Conservation (phyloP, 495 filamentous ascomycete species). For the Bathelium albidoporum region DNA sequence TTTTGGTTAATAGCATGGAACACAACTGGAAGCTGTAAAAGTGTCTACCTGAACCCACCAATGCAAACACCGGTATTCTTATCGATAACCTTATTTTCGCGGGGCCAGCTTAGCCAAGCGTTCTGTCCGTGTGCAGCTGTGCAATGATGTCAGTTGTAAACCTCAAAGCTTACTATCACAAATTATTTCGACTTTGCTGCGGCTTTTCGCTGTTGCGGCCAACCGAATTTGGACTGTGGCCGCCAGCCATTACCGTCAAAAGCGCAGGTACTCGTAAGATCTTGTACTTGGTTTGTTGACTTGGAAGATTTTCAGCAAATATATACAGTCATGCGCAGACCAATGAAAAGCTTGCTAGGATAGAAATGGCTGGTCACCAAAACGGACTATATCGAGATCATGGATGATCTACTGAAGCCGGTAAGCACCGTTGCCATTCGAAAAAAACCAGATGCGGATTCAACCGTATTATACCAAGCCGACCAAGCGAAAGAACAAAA, state of each 20-base stretch:
- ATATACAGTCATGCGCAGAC: background rate
- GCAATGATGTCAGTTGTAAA: no score
- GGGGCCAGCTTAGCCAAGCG: no score
- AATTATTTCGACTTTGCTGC: no score
- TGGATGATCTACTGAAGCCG: conserved; percentile 30
- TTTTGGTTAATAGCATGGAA: background rate
- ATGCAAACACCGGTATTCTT: background rate
- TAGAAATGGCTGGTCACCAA: background rate
- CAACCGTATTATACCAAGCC: background rate
- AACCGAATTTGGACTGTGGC: no score
- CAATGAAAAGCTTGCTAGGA: background rate
- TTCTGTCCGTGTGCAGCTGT: no score
- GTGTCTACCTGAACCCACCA: no score
- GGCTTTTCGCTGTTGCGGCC: no score
- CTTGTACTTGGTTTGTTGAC: background rate
- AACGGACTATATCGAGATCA: conserved; percentile 9
- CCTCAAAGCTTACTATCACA: no score
- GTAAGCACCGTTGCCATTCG: conserved; percentile 14
- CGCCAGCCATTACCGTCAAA: no score
- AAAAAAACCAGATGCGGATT: background rate
- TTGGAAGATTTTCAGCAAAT: background rate
- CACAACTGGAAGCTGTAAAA: no score
- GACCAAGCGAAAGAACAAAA: background rate
- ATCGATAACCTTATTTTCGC: background rate
- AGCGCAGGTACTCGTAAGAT: background rate